Conservation (phyloP, 2,329 filamentous ascomycete species). For the Penicillium sp. region DNA sequence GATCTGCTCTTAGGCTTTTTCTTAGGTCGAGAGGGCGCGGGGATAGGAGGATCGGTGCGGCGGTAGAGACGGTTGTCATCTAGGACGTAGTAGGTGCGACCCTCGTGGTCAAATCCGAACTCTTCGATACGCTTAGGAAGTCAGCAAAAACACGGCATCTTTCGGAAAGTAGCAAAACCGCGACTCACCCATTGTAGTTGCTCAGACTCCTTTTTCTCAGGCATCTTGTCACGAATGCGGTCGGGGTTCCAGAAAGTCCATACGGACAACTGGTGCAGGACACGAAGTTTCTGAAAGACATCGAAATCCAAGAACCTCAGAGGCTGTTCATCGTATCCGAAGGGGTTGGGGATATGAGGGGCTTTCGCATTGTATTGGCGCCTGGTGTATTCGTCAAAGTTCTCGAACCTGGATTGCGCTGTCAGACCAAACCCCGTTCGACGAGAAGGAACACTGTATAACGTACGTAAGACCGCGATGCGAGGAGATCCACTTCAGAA, state of each 20-base stretch:
- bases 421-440: constrained; percentile 5
- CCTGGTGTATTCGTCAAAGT: constrained; percentile 89
- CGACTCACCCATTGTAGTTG: constrained; percentile 73
- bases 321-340: constrained; percentile 70
- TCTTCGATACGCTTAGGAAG: constrained; percentile 42
- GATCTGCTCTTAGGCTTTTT: constrained; percentile 63
- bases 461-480: constrained; percentile 86
- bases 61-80: constrained; percentile 94
- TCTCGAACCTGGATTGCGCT: constrained; percentile 60
- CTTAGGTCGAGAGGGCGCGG: constrained; percentile 54
- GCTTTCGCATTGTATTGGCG: constrained; percentile 83
- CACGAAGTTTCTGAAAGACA: constrained; percentile 68
- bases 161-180: not conserved
- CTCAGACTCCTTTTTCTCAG: constrained; percentile 72
- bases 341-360: constrained; percentile 69
- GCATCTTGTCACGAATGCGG: constrained; percentile 78
- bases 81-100: constrained; percentile 81
- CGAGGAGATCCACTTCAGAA: constrained; percentile 90
- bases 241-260: constrained; percentile 88
- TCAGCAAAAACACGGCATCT: constrained; percentile 8
- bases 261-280: constrained; percentile 82
- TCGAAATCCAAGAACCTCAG: constrained; percentile 76
- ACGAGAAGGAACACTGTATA: not conserved
- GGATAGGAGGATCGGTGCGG: constrained; percentile 67
- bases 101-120: constrained; percentile 77